phyloP scores from a whole-genome alignment of 2,329 filamentous ascomycete species.

The Nemania sp. region DNA sequence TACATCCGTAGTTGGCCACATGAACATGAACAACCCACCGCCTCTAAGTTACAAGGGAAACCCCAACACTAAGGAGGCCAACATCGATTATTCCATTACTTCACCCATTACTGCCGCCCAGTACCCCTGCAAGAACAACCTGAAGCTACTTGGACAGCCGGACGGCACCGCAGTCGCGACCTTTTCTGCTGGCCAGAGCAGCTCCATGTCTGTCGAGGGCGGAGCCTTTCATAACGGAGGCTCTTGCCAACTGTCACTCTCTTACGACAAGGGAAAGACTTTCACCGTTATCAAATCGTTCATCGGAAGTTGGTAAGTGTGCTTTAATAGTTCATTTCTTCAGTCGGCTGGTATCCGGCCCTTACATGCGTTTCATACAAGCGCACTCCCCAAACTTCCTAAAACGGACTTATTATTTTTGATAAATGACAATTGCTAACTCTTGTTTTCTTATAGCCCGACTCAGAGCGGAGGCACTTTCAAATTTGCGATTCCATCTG shows the following conservation, averaged over 20 bases:
- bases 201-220: constrained; percentile 67
- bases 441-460: too few species aligned
- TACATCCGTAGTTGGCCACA: constrained; percentile 55
- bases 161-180: constrained; percentile 59
- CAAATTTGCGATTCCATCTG: constrained; percentile 67
- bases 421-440: too few species aligned
- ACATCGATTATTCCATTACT: constrained; percentile 73
- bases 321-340: too few species aligned
- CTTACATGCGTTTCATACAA: too few species aligned
- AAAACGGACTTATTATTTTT: too few species aligned
- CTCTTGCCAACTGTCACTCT: constrained; percentile 75
- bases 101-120: constrained; percentile 66
- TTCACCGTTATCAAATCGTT: constrained; percentile 62
- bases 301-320: constrained; percentile 40
- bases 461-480: constrained; percentile 52
- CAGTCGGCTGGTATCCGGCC: too few species aligned
- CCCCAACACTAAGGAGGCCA: constrained; percentile 45
- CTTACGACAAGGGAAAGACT: constrained; percentile 69
- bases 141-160: constrained; percentile 51
- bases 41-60: constrained; percentile 59
- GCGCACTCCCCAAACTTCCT: too few species aligned
- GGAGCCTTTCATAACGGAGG: constrained; percentile 68
- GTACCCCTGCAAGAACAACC: constrained; percentile 76
- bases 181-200: constrained; percentile 63
- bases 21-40: constrained; percentile 57